Percentiles rank a stretch among this genome's conserved stretches.
phyloP scores from a whole-genome alignment of 2,329 filamentous ascomycete species.

The Coniella lustricola region DNA sequence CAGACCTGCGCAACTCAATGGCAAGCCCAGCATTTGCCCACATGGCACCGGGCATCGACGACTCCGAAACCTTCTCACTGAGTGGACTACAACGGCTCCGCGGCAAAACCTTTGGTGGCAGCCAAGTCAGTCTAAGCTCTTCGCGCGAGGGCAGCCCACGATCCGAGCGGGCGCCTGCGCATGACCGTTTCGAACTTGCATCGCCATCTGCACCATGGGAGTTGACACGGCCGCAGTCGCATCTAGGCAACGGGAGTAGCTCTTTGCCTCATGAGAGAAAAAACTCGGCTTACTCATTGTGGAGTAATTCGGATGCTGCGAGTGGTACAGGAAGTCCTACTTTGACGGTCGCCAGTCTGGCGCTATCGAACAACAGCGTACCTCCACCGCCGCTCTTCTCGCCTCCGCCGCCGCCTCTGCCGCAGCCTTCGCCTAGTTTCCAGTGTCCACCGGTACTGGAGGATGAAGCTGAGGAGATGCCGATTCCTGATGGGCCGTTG shows the following conservation, averaged over 20 bases:
- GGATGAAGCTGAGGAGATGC: constrained; percentile 27
- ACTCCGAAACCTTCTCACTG: constrained; percentile 62
- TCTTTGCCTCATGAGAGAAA: constrained; percentile 34
- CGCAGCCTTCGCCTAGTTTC: constrained; percentile 20
- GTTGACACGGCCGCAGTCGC: constrained; percentile 19
- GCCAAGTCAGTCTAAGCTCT: constrained; percentile 64
- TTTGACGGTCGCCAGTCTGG: constrained; percentile 32
- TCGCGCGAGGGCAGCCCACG: constrained; percentile 44
- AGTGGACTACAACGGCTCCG: constrained; percentile 66
- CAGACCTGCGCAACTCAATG: constrained; percentile 43
- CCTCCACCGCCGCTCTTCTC: constrained; percentile 21
- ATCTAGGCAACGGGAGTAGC: constrained; percentile 5
- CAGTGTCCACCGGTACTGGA: constrained; percentile 34
- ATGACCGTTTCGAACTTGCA: constrained; percentile 35
- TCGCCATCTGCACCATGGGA: constrained; percentile 33
- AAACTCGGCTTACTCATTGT: constrained; percentile 41
- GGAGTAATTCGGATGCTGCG: constrained; percentile 40
- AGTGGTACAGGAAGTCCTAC: constrained; percentile 46
- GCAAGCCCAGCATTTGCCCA: constrained; percentile 71
- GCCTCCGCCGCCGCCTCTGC: constrained; percentile 20
- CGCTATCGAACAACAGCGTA: constrained; percentile 9
- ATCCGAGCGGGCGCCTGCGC: constrained; percentile 35
- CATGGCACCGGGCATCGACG: constrained; percentile 60
- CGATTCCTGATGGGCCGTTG: constrained; percentile 22
- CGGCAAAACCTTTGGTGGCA: constrained; percentile 72